Evolutionary conservation across 2,329 filamentous ascomycete species (phyloP), one percentile per base, ranked within the genome.

Genomic region (Magnaporthiopsis rhizophila): DNA sequence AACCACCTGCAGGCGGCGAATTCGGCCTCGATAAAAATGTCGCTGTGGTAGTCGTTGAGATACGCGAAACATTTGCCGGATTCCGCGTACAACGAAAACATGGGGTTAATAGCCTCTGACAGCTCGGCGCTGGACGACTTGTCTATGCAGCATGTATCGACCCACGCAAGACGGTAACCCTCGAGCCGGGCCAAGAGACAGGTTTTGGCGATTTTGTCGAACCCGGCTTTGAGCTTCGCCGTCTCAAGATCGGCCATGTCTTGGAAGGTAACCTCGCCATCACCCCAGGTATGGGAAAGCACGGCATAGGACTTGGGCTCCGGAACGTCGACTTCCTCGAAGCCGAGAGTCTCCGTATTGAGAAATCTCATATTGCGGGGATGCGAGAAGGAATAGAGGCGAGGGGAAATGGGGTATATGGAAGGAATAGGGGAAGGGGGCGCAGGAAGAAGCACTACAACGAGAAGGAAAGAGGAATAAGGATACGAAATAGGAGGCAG

Each of bases 61-160:
- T 66, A 68, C 11, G 65, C 70, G 38, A 68, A 70, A 30, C 71
- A 72, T 2, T 64, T 38, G 2, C 62, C 26, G 1, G 70, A 58
- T 0, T 65, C n/a, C n/a, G 32, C 59, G 24, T 72, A 72, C 70
- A 70, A 71, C 1, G 62, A 66, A 67, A 62, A 64, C 64, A 64
- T 64, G 60, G 64, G 62, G 36, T 68, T 68, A 38, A 70, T 69
- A 2, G 67, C 67, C 50, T 71, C 69, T 15, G 65, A 65, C 3
- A 72, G 62, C 58, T 71, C 70, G 3, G 66, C 66, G 38, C 67
- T 69, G 65, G 67, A 70, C n/a, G 62, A 63, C 62, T 72, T 71
- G 65, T 72, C 69, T 57, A 72, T 72, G 64, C 71, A 72, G 60
- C 68, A 70, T 0, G 70, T 72, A 56, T 71, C 71, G 13, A 69